These are phyloP conservation scores for Pleurotus djamor DNA, from an alignment of 768 basidiomycete species.

Conservation along the genomic window DNA sequence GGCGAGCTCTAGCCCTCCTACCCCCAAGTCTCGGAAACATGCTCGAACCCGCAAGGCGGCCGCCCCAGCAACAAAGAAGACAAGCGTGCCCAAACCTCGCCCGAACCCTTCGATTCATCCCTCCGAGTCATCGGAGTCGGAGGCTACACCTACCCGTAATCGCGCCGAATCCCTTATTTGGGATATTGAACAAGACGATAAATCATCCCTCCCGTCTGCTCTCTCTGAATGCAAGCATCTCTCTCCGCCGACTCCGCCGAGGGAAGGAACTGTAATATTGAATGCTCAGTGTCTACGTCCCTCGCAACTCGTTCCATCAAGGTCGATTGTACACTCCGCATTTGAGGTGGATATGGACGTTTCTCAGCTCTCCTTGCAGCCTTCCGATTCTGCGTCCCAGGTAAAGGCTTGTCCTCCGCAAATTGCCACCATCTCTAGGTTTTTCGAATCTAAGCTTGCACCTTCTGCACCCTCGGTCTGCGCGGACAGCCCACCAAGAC, in stretches of 20 bases:
- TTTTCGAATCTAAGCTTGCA: conserved; percentile 11
- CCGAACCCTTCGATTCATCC: background rate
- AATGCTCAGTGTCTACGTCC: conserved; percentile 22
- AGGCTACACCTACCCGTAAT: background rate
- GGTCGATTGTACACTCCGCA: background rate
- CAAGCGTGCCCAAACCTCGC: background rate
- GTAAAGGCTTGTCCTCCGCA: conserved; percentile 16
- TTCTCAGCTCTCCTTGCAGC: conserved; percentile 23
- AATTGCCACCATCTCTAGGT: conserved; percentile 12
- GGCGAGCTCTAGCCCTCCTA: conserved; percentile 7
- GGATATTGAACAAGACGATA: conserved; percentile 49
- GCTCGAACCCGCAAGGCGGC: background rate
- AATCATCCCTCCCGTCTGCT: conserved; percentile 19
- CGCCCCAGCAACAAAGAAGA: too few relatives aligned
- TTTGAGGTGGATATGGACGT: background rate
- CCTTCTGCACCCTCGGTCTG: background rate
- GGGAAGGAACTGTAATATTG: conserved; percentile 28
- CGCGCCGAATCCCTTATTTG: conserved; percentile 43
- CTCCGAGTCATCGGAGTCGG: background rate
- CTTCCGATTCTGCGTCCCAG: conserved; percentile 62
- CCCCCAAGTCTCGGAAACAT: background rate
- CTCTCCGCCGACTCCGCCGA: too few relatives aligned
- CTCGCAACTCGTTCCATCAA: background rate
- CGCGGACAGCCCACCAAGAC: too few relatives aligned
- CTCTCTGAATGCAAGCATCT: too few relatives aligned